These are phyloP conservation scores for Vaccinium vitisidaea DNA, from an alignment of 148 eudicot species.

Conservation along the genomic window DNA sequence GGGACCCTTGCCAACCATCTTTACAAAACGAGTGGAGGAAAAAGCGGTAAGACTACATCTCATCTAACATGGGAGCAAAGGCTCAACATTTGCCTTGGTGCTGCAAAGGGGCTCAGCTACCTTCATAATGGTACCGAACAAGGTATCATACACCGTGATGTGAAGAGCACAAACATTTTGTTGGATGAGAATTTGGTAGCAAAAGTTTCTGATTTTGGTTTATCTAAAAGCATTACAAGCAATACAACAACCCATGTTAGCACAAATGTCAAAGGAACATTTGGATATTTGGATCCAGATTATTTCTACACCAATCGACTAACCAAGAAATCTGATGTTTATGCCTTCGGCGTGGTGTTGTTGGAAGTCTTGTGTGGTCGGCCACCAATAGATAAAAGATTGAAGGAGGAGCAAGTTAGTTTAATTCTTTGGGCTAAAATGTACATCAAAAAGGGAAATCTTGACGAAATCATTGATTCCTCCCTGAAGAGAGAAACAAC, in stretches of 20 bases:
- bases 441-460: not conserved
- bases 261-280: not conserved
- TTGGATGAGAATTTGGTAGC: constrained; percentile 18
- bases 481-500: not conserved
- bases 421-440: not conserved
- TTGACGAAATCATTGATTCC: constrained; percentile 16
- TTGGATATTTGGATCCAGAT: not conserved
- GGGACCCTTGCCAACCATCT: not conserved
- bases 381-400: not conserved
- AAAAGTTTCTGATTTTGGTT: not conserved
- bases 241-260: not conserved
- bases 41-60: not conserved
- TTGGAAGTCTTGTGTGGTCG: constrained; percentile 24
- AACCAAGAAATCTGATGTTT: not conserved
- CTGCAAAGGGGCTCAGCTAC: not conserved
- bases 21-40: not conserved
- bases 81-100: not conserved
- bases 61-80: constrained; percentile 1
- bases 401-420: not conserved
- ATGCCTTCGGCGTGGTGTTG: constrained; percentile 9
- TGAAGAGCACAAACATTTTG: constrained; percentile 2
- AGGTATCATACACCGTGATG: not conserved
- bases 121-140: not conserved
- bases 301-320: not conserved
- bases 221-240: not conserved